phyloP scores from a whole-genome alignment of 2,329 filamentous ascomycete genomes.

The Zymoseptoria brevis region DNA sequence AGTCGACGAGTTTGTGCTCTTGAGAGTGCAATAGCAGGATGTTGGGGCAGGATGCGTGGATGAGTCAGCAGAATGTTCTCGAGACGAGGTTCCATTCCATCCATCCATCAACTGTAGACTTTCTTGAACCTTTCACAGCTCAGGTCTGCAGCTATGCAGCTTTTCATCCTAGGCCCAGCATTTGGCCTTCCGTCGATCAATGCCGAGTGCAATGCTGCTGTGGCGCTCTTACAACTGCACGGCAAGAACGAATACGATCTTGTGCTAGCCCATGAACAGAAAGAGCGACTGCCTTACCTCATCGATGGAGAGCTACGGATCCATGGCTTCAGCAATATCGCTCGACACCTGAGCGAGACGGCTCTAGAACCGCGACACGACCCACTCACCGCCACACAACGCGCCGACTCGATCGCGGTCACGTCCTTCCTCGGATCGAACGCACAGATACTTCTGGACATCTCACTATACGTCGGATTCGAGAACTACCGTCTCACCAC shows the following conservation, averaged over 20 bases:
- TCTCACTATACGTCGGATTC: constrained; percentile 82
- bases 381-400: constrained; percentile 3
- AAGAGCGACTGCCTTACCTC: constrained; percentile 31
- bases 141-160: constrained; percentile 40
- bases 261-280: constrained; percentile 48
- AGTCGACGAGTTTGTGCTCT: too few relatives aligned
- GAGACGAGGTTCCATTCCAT: not conserved
- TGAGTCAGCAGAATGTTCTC: not conserved
- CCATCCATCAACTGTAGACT: too few relatives aligned
- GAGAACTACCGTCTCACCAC: constrained; percentile 76
- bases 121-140: not conserved
- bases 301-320: constrained; percentile 49
- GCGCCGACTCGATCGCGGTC: constrained; percentile 35
- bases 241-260: constrained; percentile 54
- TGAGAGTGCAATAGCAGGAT: too few relatives aligned
- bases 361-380: constrained; percentile 9
- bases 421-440: constrained; percentile 59
- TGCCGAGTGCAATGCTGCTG: constrained; percentile 75
- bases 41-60: not conserved
- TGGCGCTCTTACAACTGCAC: constrained; percentile 64
- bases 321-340: constrained; percentile 55
- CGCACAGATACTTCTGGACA: constrained; percentile 70
- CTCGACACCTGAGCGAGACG: constrained; percentile 43
- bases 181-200: constrained; percentile 87
- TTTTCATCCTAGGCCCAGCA: constrained; percentile 85